phyloP scores from a whole-genome alignment of 345 rosid genomes.

The Acer saccharum region DNA sequence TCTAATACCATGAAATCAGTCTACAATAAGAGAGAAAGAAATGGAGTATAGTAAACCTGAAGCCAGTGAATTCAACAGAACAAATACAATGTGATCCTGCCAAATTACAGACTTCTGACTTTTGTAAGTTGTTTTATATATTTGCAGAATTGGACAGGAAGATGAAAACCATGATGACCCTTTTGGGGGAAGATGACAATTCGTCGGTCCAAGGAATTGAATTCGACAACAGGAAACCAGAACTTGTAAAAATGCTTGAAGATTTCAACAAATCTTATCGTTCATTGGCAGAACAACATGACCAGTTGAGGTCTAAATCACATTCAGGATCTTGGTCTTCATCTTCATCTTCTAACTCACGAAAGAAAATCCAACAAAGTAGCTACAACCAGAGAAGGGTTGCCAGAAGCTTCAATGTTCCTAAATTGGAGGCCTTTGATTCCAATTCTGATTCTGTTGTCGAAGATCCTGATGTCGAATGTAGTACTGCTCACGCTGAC shows the following conservation, averaged over 20 bases:
- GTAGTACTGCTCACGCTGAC: conserved; percentile 9
- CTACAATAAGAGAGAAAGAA: not conserved
- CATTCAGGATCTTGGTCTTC: conserved; percentile 20
- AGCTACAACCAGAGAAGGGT: conserved; percentile 1
- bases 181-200: conserved; percentile 24
- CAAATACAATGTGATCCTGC: not conserved
- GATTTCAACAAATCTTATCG: conserved; percentile 35
- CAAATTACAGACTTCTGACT: not conserved
- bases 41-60: not conserved
- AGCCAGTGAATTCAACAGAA: not conserved
- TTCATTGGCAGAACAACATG: conserved; percentile 38
- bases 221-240: conserved; percentile 14
- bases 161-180: conserved; percentile 32
- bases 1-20: not conserved
- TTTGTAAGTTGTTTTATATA: not conserved
- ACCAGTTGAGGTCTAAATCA: conserved; percentile 34
- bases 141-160: conserved; percentile 45
- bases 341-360: conserved; percentile 2
- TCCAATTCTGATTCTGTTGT: conserved; percentile 20
- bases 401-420: conserved; percentile 17
- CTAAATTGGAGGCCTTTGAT: conserved; percentile 17
- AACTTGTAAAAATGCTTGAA: conserved; percentile 35
- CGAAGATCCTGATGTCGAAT: conserved; percentile 25
- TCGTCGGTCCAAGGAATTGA: conserved; percentile 5
- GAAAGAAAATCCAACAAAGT: not conserved